phyloP scores from a whole-genome alignment of 2,329 filamentous ascomycete genomes.

The Akanthomyces lecanii region DNA sequence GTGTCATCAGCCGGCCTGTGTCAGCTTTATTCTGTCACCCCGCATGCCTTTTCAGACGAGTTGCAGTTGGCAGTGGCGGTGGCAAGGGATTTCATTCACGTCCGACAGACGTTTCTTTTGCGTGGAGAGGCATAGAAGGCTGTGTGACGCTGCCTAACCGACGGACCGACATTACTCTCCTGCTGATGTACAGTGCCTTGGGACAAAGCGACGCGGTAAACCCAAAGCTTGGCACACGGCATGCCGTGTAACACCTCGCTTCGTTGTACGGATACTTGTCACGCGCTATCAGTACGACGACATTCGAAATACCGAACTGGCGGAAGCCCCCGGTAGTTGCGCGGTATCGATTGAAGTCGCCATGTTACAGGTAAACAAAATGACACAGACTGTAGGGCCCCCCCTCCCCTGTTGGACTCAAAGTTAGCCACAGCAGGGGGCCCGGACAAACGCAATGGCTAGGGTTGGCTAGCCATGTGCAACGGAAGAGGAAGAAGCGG shows the following conservation, averaged over 20 bases:
- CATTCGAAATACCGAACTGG: too few species aligned
- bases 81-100: background rate
- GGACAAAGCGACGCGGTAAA: background rate
- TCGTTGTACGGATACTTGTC: background rate
- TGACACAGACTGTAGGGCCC: too few species aligned
- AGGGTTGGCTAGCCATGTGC: background rate
- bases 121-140: background rate
- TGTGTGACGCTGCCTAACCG: constrained; percentile 4
- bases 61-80: background rate
- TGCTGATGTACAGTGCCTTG: background rate
- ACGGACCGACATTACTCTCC: background rate
- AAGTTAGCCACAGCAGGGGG: background rate
- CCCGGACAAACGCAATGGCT: background rate
- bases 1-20: background rate
- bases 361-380: too few species aligned
- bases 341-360: too few species aligned
- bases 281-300: too few species aligned
- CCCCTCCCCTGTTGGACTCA: background rate
- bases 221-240: constrained; percentile 1
- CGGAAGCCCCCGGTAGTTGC: too few species aligned
- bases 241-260: background rate
- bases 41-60: background rate
- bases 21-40: background rate
- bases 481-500: background rate
- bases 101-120: background rate